Evolutionary conservation across 2,329 filamentous ascomycete species (phyloP).

Genomic region (Harringtonia lauricola): DNA sequence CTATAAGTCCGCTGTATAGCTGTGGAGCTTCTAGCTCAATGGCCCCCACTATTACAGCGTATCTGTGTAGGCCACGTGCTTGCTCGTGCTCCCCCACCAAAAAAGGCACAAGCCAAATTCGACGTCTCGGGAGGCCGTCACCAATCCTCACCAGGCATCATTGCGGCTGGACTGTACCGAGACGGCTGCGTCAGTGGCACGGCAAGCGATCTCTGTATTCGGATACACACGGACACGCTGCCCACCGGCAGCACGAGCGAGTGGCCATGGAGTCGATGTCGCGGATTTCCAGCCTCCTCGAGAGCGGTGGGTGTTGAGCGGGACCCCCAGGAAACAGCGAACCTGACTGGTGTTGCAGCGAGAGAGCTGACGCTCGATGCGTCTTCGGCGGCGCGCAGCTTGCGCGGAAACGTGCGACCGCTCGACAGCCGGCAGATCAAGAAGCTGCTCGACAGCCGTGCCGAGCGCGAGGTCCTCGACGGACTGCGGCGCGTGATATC

Average conservation of each 20-base stretch:
- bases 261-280: conserved; percentile 84
- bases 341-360: conserved; percentile 39
- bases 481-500: conserved; percentile 81
- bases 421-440: conserved; percentile 78
- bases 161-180: too few species aligned
- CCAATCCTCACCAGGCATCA: too few species aligned
- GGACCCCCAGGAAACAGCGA: not conserved
- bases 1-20: too few species aligned
- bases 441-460: conserved; percentile 86
- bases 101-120: too few species aligned
- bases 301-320: conserved; percentile 60
- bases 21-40: too few species aligned
- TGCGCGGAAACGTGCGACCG: conserved; percentile 45
- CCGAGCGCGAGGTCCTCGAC: conserved; percentile 86
- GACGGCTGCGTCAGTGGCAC: too few species aligned
- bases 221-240: too few species aligned
- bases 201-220: too few species aligned
- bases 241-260: not conserved
- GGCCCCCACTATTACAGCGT: too few species aligned
- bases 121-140: too few species aligned
- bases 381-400: conserved; percentile 71
- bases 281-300: conserved; percentile 84
- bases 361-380: conserved; percentile 96
- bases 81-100: too few species aligned
- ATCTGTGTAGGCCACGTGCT: too few species aligned